phyloP scores from a whole-genome alignment of 2,329 filamentous ascomycete species.

The Myriosclerotinia curreyana region DNA sequence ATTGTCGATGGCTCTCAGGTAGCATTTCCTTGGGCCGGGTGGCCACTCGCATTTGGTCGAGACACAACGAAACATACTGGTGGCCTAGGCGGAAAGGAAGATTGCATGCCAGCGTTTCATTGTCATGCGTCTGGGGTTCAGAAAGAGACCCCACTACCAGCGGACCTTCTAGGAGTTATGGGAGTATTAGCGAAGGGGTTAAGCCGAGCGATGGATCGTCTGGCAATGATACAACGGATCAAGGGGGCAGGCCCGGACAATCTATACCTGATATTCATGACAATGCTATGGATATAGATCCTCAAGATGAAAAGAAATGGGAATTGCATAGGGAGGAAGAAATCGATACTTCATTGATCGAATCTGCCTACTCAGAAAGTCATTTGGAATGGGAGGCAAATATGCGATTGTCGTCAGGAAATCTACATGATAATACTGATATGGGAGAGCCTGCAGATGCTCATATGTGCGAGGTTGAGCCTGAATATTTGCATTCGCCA shows the following conservation, averaged over 20 bases:
- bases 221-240: not conserved
- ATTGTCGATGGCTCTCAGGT: conserved; percentile 43
- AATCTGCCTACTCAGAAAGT: not conserved
- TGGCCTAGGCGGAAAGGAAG: conserved; percentile 33
- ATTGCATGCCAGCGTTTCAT: conserved; percentile 2
- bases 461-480: not conserved
- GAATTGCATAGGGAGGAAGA: not conserved
- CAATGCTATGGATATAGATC: not conserved
- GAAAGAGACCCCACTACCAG: not conserved
- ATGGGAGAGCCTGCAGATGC: not conserved
- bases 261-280: not conserved
- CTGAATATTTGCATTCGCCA: not conserved
- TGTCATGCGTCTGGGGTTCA: conserved; percentile 7
- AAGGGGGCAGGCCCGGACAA: not conserved
- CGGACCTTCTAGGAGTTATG: conserved; percentile 9
- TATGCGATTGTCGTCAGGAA: not conserved
- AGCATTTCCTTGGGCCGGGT: conserved; percentile 44
- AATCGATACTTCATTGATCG: not conserved
- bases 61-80: conserved; percentile 32
- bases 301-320: not conserved
- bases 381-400: conserved; percentile 5
- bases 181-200: not conserved
- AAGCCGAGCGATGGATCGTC: not conserved
- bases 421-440: not conserved
- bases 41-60: conserved; percentile 38